Evolutionary conservation across 805 yeast genomes (phyloP).

Genomic region (Jamesozyma hellenica): DNA sequence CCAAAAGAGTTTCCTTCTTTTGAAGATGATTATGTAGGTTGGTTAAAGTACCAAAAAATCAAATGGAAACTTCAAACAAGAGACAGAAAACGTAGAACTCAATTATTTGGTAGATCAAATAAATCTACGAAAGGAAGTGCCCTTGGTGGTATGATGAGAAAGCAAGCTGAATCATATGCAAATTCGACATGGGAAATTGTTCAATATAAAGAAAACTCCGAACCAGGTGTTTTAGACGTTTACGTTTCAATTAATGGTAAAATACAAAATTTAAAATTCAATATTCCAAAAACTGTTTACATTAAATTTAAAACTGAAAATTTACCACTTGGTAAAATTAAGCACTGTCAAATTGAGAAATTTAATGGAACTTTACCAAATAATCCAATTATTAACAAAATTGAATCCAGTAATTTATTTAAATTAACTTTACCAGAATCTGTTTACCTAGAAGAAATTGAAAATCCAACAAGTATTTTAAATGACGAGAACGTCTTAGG

Average conservation of each 20-base stretch:
- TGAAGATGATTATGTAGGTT: constrained; percentile 54
- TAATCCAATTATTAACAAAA: constrained; percentile 39
- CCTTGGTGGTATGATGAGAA: constrained; percentile 60
- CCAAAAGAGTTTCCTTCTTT: constrained; percentile 49
- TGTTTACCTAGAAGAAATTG: constrained; percentile 44
- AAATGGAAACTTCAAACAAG: constrained; percentile 78
- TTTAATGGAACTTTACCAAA: constrained; percentile 60
- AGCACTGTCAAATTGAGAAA: constrained; percentile 46
- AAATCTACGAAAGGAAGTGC: constrained; percentile 45
- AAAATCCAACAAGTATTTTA: constrained; percentile 51
- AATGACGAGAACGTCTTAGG: constrained; percentile 54
- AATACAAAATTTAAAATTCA: constrained; percentile 63
- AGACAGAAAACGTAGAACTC: constrained; percentile 59
- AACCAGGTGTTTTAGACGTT: constrained; percentile 72
- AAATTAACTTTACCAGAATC: constrained; percentile 61
- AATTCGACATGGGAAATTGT: constrained; percentile 79
- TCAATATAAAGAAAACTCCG: constrained; percentile 49
- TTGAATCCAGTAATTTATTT: constrained; percentile 39
- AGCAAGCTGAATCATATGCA: constrained; percentile 70
- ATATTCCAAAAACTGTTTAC: constrained; percentile 64
- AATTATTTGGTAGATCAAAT: constrained; percentile 63
- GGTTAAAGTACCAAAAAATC: constrained; percentile 67
- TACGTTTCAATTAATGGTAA: constrained; percentile 58
- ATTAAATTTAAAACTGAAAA: constrained; percentile 49
- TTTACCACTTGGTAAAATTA: constrained; percentile 33